These are phyloP conservation scores for Mucor saturninus DNA, from an alignment of 371 early-diverging fungal species.

Conservation along the genomic window DNA sequence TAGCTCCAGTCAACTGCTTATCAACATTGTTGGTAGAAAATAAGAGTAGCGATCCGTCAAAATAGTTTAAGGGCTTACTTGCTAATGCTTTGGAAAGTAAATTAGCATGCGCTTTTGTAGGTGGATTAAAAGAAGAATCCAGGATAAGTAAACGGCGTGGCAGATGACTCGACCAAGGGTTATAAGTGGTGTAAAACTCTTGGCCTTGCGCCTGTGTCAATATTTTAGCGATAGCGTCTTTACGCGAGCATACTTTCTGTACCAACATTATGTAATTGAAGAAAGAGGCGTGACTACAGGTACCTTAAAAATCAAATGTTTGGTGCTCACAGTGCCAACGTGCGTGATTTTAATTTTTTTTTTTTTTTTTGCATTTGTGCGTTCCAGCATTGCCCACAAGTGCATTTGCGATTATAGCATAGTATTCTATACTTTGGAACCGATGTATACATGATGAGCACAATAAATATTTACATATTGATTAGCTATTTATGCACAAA, in stretches of 20 bases:
- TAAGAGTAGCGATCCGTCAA: conserved; percentile 53
- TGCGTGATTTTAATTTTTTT: no score
- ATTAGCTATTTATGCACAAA: no score
- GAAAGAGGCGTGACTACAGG: neutral
- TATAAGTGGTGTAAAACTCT: conserved; percentile 23
- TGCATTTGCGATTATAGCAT: no score
- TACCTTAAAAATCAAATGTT: no score
- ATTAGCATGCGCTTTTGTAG: conserved; percentile 62
- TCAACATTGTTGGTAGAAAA: conserved; percentile 66
- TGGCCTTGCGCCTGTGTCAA: neutral
- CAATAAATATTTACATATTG: no score
- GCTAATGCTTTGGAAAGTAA: conserved; percentile 40
- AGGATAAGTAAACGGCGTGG: conserved; percentile 44
- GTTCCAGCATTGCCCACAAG: no score
- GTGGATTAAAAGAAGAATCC: conserved; percentile 75
- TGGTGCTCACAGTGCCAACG: no score
- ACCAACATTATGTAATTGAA: neutral
- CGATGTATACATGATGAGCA: no score
- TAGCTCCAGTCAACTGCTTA: conserved; percentile 58
- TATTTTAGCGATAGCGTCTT: neutral
- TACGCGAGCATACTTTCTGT: neutral
- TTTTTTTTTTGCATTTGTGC: no score
- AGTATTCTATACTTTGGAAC: no score
- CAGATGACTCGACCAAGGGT: neutral
- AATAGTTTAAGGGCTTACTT: conserved; percentile 28